A percentile compares a stretch with the other conserved stretches of the same genome.
These are phyloP conservation scores for Ceratocystis lukuohia DNA, from an alignment of 2,329 filamentous ascomycete genomes.

Conservation along the genomic window DNA sequence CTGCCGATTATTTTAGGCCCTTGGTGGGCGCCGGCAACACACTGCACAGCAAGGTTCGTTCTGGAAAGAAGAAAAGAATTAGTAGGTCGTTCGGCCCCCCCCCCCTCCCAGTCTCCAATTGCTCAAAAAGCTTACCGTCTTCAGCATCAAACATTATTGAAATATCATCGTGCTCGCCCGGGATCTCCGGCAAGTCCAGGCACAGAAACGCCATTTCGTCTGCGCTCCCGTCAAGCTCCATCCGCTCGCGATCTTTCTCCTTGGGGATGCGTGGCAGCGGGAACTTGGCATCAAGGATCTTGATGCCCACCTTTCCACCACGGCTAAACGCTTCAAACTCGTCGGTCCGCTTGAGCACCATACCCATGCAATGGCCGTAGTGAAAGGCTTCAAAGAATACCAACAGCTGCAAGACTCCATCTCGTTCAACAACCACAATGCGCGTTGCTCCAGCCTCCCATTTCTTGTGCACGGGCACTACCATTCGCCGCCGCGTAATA, in stretches of 20 bases:
- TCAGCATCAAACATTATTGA: conserved; percentile 71
- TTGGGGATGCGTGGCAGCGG: conserved; percentile 54
- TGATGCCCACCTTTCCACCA: conserved; percentile 55
- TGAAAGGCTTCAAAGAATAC: conserved; percentile 82
- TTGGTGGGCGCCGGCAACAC: conserved; percentile 46
- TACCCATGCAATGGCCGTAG: conserved; percentile 80
- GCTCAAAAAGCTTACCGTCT: conserved; percentile 42
- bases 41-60: conserved; percentile 40
- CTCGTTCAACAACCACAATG: conserved; percentile 65
- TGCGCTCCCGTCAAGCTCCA: conserved; percentile 21
- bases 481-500: conserved; percentile 74
- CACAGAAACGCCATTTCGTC: conserved; percentile 64
- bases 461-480: conserved; percentile 87
- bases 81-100: conserved; percentile 16
- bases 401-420: conserved; percentile 62
- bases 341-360: conserved; percentile 72
- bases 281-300: conserved; percentile 83
- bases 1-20: conserved; percentile 27
- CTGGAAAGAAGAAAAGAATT: conserved; percentile 27
- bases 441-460: conserved; percentile 75
- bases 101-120: neutral
- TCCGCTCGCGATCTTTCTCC: conserved; percentile 35
- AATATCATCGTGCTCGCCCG: conserved; percentile 87
- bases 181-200: conserved; percentile 75
- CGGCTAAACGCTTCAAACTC: conserved; percentile 58